Percentiles rank a stretch among this genome's conserved stretches.
These are phyloP conservation scores for Amanita polypyramis DNA, from an alignment of 768 basidiomycete species.

Conservation along the genomic window DNA sequence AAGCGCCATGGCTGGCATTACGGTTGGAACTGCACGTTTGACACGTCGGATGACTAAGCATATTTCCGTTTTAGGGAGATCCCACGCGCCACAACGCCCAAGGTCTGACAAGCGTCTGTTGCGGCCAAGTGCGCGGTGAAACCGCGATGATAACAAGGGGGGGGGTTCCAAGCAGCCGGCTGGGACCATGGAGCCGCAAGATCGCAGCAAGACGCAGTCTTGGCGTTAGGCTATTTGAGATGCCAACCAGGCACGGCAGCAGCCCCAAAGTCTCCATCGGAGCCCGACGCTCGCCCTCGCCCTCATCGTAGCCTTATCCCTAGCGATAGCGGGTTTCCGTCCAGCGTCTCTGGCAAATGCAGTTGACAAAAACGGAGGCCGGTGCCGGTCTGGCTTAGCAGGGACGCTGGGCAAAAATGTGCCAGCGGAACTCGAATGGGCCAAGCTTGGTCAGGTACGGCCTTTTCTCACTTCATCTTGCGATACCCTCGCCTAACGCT, in stretches of 20 bases:
- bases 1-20: slow-evolving; percentile 13
- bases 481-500: background rate
- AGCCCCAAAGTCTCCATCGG: too few species aligned
- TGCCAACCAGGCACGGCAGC: too few species aligned
- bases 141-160: too few species aligned
- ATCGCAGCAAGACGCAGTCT: background rate
- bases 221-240: background rate
- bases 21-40: background rate
- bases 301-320: too few species aligned
- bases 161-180: too few species aligned
- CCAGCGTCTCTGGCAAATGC: too few species aligned
- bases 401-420: background rate
- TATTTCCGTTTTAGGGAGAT: background rate
- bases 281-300: too few species aligned
- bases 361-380: background rate
- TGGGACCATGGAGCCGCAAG: background rate
- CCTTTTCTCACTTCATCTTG: too few species aligned
- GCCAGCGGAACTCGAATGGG: background rate
- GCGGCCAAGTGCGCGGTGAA: background rate
- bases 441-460: background rate
- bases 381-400: background rate
- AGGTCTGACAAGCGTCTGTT: too few species aligned
- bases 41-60: background rate
- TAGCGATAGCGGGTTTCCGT: too few species aligned
- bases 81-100: too few species aligned